phyloP scores from a whole-genome alignment of 805 yeast species.

The Suhomyces prunicola region DNA sequence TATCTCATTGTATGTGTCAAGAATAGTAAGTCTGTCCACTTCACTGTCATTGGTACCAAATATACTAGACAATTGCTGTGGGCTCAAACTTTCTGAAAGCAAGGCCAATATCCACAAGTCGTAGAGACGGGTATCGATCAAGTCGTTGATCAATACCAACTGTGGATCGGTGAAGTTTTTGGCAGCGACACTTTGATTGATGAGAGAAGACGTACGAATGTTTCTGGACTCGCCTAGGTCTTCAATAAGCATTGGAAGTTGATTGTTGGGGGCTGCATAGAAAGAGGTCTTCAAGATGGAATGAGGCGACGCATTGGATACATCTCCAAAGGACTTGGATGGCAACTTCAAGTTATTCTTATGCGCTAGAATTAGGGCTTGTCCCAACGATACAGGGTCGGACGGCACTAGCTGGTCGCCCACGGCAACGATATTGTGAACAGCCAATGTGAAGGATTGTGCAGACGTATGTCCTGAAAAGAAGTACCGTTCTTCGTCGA shows the following conservation, averaged over 20 bases:
- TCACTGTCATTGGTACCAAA: conserved; percentile 7
- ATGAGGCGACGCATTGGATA: conserved; percentile 16
- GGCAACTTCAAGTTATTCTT: conserved; percentile 47
- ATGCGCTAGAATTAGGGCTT: conserved; percentile 44
- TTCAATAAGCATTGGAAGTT: conserved; percentile 57
- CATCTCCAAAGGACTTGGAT: conserved; percentile 2
- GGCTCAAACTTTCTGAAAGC: conserved; percentile 15
- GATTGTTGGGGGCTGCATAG: conserved; percentile 46
- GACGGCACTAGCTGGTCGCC: conserved; percentile 36
- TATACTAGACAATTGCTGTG: conserved; percentile 7
- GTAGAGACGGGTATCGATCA: conserved; percentile 47
- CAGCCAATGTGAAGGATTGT: conserved; percentile 50
- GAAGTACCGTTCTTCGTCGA: conserved; percentile 10
- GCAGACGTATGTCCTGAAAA: conserved; percentile 7
- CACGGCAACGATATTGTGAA: conserved; percentile 41
- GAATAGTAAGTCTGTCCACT: conserved; percentile 4
- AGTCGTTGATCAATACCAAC: conserved; percentile 13
- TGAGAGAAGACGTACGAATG: conserved; percentile 1
- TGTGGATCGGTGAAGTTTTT: conserved; percentile 8
- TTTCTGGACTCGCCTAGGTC: conserved; percentile 19
- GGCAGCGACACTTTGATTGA: conserved; percentile 6
- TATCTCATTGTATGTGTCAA: conserved; percentile 19
- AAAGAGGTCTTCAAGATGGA: conserved; percentile 45
- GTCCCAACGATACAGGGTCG: conserved; percentile 56
- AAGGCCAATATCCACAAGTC: conserved; percentile 47